phyloP scores from a whole-genome alignment of 1,284 basidiomycete genomes.

The Hemileia vastatrix region DNA sequence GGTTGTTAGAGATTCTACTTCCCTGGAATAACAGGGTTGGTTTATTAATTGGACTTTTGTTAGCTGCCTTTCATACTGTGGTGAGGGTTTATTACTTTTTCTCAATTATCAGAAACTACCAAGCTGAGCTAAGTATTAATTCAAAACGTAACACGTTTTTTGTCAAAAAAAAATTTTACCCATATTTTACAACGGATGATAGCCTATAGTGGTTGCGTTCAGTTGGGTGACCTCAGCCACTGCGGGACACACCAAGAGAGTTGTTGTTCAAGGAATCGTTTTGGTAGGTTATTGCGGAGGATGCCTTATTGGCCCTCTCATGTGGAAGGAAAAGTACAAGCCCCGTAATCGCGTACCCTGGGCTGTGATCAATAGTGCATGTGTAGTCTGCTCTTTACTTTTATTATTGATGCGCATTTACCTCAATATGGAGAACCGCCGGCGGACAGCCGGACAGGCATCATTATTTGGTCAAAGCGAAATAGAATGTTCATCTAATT shows the following conservation, averaged over 20 bases:
- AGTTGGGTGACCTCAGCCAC: background rate
- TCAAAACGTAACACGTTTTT: no score
- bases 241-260: constrained; percentile 4
- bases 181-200: no score
- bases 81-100: background rate
- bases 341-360: background rate
- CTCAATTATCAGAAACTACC: no score
- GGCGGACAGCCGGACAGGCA: background rate
- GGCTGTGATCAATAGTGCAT: background rate
- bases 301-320: background rate
- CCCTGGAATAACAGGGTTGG: background rate
- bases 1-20: no score
- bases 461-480: background rate
- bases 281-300: constrained; percentile 1
- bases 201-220: background rate
- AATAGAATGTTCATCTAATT: background rate
- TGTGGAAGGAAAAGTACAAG: constrained; percentile 1
- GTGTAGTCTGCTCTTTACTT: background rate
- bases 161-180: no score
- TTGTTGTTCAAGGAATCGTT: constrained; percentile 3
- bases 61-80: background rate
- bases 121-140: no score
- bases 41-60: background rate
- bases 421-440: background rate
- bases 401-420: constrained; percentile 1